Conservation (phyloP, 768 basidiomycete species). For the Termitomyces sp. region DNA sequence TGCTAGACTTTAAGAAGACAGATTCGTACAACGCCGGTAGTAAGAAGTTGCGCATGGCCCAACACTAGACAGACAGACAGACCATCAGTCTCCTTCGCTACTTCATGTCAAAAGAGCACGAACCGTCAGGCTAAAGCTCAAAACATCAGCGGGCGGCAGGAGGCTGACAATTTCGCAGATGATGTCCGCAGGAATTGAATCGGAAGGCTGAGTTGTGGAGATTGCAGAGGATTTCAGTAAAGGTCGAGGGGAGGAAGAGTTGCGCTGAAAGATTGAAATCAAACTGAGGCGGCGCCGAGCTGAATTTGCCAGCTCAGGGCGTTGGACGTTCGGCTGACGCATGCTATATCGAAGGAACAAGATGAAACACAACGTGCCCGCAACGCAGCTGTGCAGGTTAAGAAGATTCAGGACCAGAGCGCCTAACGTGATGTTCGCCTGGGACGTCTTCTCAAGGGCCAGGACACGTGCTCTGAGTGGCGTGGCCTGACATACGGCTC, state of each 20-base stretch:
- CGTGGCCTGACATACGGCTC: not conserved
- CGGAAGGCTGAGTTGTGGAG: constrained; percentile 17
- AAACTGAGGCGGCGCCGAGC: constrained; percentile 21
- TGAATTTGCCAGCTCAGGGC: constrained; percentile 7
- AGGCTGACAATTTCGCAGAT: constrained; percentile 31
- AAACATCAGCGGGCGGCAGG: constrained; percentile 29
- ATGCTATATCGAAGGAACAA: not conserved
- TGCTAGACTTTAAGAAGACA: constrained; percentile 37
- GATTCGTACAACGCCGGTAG: constrained; percentile 38
- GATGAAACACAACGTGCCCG: not conserved
- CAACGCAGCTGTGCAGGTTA: not conserved
- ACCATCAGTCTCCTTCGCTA: not conserved
- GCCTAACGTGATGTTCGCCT: not conserved
- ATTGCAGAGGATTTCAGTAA: constrained; percentile 17
- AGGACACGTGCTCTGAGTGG: not conserved
- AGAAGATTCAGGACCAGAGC: not conserved
- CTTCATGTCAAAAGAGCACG: constrained; percentile 11
- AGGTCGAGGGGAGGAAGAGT: constrained; percentile 24
- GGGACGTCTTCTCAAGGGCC: not conserved
- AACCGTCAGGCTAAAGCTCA: constrained; percentile 36
- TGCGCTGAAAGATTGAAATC: constrained; percentile 26
- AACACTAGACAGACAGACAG: constrained; percentile 19
- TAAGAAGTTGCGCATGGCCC: constrained; percentile 23
- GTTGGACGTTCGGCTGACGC: not conserved
- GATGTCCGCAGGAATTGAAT: constrained; percentile 33